Evolutionary conservation across 2,329 filamentous ascomycete genomes (phyloP), one percentile per base, ranked within the genome.

Genomic region (Xylariales sp.): DNA sequence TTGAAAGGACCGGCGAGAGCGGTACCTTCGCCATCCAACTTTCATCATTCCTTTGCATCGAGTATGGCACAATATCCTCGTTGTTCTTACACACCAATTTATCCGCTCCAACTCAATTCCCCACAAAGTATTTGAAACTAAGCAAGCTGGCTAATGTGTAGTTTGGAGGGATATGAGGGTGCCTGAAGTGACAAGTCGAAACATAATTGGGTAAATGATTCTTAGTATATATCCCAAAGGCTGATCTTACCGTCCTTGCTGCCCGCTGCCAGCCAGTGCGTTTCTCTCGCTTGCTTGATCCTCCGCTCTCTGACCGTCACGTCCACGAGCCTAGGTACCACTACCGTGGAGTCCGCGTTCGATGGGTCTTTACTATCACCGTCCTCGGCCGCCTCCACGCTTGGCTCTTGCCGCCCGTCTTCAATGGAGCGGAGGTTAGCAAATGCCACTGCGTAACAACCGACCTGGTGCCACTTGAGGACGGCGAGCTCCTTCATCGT

Each of bases 161-260:
- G n/a, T n/a, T n/a, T n/a, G n/a, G n/a, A n/a, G n/a, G n/a, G n/a
- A n/a, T n/a, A n/a, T n/a, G n/a, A n/a, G n/a, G n/a, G n/a, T n/a
- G n/a, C n/a, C n/a, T n/a, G n/a, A n/a, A n/a, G n/a, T n/a, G n/a
- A n/a, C n/a, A n/a, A n/a, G n/a, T n/a, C n/a, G n/a, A n/a, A n/a
- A n/a, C n/a, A n/a, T n/a, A n/a, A n/a, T n/a, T n/a, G n/a, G n/a
- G n/a, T n/a, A n/a, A n/a, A n/a, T n/a, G n/a, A n/a, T n/a, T n/a
- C 7, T 66, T 53, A 90, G 60, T 93, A 98, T 41, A 97, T 81
- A 65, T 96, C 88, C 93, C 93, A 98, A 49, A 98, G 66, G 56
- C 88, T 95, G 45, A 97, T 79, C 59, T 94, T 95, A 14, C 91
- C 93, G 65, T 97, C 93, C 60, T 97, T 98, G 39, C 87, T 85